Base-by-base conservation (phyloP, 352 stramenopile species). In the Phytophthora vignae region DNA sequence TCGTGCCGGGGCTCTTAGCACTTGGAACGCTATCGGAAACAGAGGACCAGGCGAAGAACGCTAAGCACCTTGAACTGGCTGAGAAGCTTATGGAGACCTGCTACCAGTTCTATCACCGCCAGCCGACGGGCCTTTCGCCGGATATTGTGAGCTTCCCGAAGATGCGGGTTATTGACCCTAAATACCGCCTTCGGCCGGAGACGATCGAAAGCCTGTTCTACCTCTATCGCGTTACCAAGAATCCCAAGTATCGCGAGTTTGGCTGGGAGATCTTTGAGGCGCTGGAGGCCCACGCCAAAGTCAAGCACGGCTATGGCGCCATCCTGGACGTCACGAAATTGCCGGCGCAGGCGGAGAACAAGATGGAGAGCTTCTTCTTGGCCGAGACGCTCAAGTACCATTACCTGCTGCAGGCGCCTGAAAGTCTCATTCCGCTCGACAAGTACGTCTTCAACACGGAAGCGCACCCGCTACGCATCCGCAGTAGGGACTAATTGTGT, bases 381-480 rank as follows among this genome's bases (percentile, higher is more conserved):
- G 97, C 97, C 12, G 98, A 99, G 85, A 99, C 98, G 29, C 82
- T 99, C 49, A 99, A 99, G 86, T 99, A 99, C 71, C 80, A 99
- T 33, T 99, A 99, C 77, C 80, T 99, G 55, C 83, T 99, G 9
- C 92, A 98, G 74, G 81, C 77, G 4, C 82, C 90, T 10, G 83
- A 92, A 29, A 73, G 87, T 48, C 55, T 93, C 19, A 79, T 98
- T 62, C 80, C 98, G 4, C 76, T 99, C n/a, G 90, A 98, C 66
- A 91, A 98, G 71, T 96, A 96, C 67, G 93, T 99, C 1, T 98
- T 99, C 81, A 99, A 99, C 80, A 99, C 97, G 2, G 96, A 99
- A 76, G 96, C 94, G 12, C 97, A 99, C 73, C 96, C 96, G 36
- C 63, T 99, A n/a, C 76, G 81, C 38, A 93, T 93, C 57, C 80